Evolutionary conservation across 1,284 basidiomycete genomes (phyloP).

Genomic region (Bjerkandera adusta): DNA sequence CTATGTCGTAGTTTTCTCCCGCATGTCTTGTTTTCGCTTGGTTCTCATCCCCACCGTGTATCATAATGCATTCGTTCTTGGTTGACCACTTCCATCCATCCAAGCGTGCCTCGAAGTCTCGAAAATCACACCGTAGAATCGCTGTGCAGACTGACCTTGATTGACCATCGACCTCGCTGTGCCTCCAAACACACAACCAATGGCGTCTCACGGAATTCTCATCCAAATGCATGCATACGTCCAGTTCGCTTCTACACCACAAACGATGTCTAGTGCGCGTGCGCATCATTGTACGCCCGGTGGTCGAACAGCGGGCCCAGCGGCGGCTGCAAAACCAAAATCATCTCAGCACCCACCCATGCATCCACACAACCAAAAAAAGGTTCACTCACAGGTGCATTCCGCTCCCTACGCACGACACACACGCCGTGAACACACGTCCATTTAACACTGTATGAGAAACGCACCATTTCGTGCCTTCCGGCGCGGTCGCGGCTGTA

Average conservation of each 20-base stretch:
- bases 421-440: conserved; percentile 17
- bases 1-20: conserved; percentile 13
- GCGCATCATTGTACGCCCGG: conserved; percentile 27
- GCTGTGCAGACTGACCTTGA: no score
- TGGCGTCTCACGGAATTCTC: no score
- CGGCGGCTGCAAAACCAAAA: conserved; percentile 37
- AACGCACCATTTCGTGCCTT: conserved; percentile 86
- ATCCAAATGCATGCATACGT: no score
- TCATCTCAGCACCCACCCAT: conserved; percentile 7
- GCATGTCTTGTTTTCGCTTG: no score
- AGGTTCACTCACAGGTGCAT: conserved; percentile 55
- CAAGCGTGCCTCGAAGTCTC: neutral
- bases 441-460: neutral
- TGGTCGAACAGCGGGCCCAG: conserved; percentile 57
- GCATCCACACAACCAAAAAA: neutral
- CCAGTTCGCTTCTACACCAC: no score
- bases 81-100: neutral
- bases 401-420: conserved; percentile 58
- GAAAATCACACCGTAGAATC: no score
- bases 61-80: conserved; percentile 1
- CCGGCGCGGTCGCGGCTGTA: conserved; percentile 73
- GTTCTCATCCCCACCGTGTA: neutral
- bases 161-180: no score
- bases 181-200: no score
- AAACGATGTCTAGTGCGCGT: conserved; percentile 7